Conservation (phyloP, 768 basidiomycete genomes). For the Agrocybe pediades region DNA sequence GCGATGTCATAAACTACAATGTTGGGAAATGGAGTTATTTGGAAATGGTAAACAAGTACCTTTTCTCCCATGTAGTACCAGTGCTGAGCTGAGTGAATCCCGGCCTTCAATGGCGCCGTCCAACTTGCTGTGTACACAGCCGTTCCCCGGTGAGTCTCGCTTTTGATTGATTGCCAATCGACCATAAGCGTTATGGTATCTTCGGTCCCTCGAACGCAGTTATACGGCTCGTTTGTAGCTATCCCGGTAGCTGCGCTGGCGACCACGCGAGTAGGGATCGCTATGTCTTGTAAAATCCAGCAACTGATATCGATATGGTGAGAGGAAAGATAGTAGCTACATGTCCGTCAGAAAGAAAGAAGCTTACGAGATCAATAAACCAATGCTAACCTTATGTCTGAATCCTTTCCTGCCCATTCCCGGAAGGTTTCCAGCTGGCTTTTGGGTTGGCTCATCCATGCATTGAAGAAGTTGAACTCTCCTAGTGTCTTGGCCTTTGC, state of each 20-base stretch:
- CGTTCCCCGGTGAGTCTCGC: constrained; percentile 76
- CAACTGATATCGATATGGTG: constrained; percentile 92
- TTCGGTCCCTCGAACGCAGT: constrained; percentile 84
- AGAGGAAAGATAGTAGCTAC: constrained; percentile 90
- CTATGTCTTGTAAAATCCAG: constrained; percentile 80
- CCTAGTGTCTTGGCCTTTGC: constrained; percentile 75
- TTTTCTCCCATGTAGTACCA: constrained; percentile 97
- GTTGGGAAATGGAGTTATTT: not conserved
- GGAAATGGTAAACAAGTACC: constrained; percentile 35
- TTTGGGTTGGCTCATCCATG: constrained; percentile 98
- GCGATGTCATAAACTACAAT: not conserved
- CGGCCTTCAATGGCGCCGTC: constrained; percentile 89
- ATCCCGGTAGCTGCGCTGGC: constrained; percentile 92
- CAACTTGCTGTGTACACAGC: constrained; percentile 93
- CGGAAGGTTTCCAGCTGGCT: constrained; percentile 93
- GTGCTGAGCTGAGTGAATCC: constrained; percentile 89
- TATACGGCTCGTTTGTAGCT: constrained; percentile 86
- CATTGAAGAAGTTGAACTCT: constrained; percentile 94
- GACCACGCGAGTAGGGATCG: constrained; percentile 81
- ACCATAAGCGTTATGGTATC: constrained; percentile 95
- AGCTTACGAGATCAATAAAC: not conserved
- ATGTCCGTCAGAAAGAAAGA: constrained; percentile 10
- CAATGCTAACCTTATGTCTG: constrained; percentile 73
- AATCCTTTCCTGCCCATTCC: constrained; percentile 94
- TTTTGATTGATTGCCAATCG: constrained; percentile 86